A percentile compares a stretch with the other conserved stretches of the same genome.
Conservation (phyloP, 805 yeast species). For the Wickerhamia fluorescens region DNA sequence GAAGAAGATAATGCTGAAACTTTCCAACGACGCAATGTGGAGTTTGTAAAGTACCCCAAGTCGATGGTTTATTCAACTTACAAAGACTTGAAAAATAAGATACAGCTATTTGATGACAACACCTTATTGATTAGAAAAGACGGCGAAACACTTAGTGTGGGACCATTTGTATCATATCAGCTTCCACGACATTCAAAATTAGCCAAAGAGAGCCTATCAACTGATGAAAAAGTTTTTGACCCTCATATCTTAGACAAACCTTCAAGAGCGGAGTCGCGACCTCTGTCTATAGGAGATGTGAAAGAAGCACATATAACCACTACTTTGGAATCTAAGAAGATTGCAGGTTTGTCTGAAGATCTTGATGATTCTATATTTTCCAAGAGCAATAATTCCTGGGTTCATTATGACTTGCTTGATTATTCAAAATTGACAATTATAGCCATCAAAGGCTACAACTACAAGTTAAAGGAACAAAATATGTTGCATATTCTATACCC, state of each 20-base stretch:
- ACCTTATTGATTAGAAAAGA: slow-evolving; percentile 2
- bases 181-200: no score
- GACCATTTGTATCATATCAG: slow-evolving; percentile 20
- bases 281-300: neutral
- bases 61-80: slow-evolving; percentile 29
- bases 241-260: neutral
- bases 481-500: slow-evolving; percentile 39
- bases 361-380: slow-evolving; percentile 10
- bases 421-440: slow-evolving; percentile 33
- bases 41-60: slow-evolving; percentile 34
- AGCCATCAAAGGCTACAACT: slow-evolving; percentile 35
- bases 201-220: no score
- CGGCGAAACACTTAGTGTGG: slow-evolving; percentile 6
- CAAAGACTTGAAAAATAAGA: slow-evolving; percentile 28
- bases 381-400: slow-evolving; percentile 22
- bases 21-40: slow-evolving; percentile 40
- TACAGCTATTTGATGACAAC: slow-evolving; percentile 27
- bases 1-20: slow-evolving; percentile 17
- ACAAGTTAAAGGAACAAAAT: slow-evolving; percentile 33
- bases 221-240: no score
- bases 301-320: neutral
- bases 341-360: neutral
- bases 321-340: slow-evolving; percentile 1
- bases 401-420: slow-evolving; percentile 28
- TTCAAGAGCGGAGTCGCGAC: neutral